These are phyloP conservation scores for Arthrobotrys musiformis DNA, from an alignment of 2,329 filamentous ascomycete genomes.

Conservation along the genomic window DNA sequence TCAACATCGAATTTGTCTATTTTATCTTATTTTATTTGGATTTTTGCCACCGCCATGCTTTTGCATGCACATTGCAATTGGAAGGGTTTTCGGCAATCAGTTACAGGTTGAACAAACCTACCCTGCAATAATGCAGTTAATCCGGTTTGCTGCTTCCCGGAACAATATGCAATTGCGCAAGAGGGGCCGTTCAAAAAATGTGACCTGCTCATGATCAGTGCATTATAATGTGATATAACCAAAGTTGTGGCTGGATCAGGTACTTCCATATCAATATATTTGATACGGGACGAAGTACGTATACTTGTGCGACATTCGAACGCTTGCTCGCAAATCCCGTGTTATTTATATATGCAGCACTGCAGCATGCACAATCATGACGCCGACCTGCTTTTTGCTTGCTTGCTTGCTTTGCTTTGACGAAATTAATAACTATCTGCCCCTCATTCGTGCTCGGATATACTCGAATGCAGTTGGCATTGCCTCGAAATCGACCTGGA, in stretches of 20 bases:
- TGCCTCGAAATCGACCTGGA: not conserved
- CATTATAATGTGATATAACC: not conserved
- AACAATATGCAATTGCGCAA: constrained; percentile 3
- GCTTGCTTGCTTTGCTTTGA: not conserved
- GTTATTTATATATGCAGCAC: not conserved
- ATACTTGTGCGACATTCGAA: constrained; percentile 7
- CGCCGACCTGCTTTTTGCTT: not conserved
- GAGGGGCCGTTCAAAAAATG: not conserved
- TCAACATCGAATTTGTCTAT: not conserved
- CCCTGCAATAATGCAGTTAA: not conserved
- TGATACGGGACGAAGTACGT: not conserved
- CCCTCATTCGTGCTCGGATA: constrained; percentile 1
- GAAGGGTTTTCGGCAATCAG: not conserved
- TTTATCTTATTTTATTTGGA: not conserved
- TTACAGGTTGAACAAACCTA: not conserved
- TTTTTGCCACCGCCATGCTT: not conserved
- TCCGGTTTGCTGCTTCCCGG: not conserved
- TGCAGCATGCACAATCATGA: constrained; percentile 19
- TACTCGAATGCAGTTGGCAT: not conserved
- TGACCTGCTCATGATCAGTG: constrained; percentile 4
- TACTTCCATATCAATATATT: not conserved
- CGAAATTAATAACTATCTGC: not conserved
- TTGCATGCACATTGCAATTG: too few species aligned
- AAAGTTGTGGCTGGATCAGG: not conserved
- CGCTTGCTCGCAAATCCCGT: too few species aligned